A percentile compares a stretch with the other conserved stretches of the same genome.
These are phyloP conservation scores for Trypanosoma scelopori DNA, from an alignment of 208 protist genomes.

Conservation along the genomic window DNA sequence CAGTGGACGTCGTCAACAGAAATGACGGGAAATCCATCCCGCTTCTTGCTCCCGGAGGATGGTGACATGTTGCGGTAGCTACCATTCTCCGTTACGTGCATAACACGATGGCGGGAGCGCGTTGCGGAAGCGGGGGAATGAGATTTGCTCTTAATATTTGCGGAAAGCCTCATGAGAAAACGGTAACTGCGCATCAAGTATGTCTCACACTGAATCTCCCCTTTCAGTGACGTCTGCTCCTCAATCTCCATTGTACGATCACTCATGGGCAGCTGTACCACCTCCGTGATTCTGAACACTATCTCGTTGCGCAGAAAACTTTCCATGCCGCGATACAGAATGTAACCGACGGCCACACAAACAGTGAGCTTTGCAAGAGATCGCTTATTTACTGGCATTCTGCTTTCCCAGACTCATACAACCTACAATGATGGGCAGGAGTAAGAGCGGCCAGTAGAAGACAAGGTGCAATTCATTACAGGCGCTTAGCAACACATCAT, in stretches of 20 bases:
- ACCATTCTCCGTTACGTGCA: slow-evolving; percentile 20
- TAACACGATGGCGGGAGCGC: slow-evolving; percentile 24
- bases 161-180: slow-evolving; percentile 67
- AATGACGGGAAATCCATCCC: slow-evolving; percentile 27
- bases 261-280: slow-evolving; percentile 59
- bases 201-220: slow-evolving; percentile 69
- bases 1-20: slow-evolving; percentile 30
- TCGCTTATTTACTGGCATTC: slow-evolving; percentile 17
- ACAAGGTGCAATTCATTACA: too few relatives aligned
- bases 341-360: slow-evolving; percentile 27
- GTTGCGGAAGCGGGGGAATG: neutral
- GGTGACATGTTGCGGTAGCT: slow-evolving; percentile 10
- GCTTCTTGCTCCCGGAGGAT: slow-evolving; percentile 3
- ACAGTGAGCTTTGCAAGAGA: slow-evolving; percentile 25
- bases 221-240: slow-evolving; percentile 31
- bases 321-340: slow-evolving; percentile 46
- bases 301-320: slow-evolving; percentile 73
- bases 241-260: slow-evolving; percentile 14
- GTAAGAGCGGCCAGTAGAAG: neutral
- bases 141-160: slow-evolving; percentile 32
- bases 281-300: slow-evolving; percentile 70
- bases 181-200: slow-evolving; percentile 81
- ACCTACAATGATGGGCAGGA: neutral
- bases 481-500: too few relatives aligned
- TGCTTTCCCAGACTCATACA: neutral